These are phyloP conservation scores for Talaromyces nanjingensis DNA, from an alignment of 495 filamentous ascomycete species.

Conservation along the genomic window DNA sequence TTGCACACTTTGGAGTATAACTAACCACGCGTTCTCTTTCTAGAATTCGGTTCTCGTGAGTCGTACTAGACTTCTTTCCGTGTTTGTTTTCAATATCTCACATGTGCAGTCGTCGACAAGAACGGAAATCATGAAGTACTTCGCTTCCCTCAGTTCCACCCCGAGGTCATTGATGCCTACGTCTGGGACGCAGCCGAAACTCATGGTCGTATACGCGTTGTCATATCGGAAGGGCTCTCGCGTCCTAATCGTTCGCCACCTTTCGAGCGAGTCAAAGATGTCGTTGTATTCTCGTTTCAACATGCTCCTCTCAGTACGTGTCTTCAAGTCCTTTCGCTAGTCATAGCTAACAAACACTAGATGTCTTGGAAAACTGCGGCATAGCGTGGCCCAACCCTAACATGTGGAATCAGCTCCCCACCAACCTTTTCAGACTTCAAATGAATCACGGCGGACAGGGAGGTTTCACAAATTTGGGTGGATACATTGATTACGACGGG, in stretches of 20 bases:
- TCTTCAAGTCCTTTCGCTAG: background rate
- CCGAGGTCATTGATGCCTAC: slow-evolving; percentile 60
- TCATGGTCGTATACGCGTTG: slow-evolving; percentile 66
- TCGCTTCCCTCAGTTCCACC: slow-evolving; percentile 68
- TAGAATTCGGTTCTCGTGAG: slow-evolving; percentile 23
- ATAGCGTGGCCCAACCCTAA: slow-evolving; percentile 76
- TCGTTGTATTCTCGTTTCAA: slow-evolving; percentile 77
- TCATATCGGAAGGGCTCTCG: slow-evolving; percentile 68
- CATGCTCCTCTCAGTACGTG: slow-evolving; percentile 71
- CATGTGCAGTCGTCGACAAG: slow-evolving; percentile 48
- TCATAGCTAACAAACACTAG: slow-evolving; percentile 32
- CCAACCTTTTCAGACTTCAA: slow-evolving; percentile 29
- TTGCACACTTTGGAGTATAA: background rate
- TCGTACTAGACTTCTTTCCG: background rate
- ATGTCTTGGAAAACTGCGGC: slow-evolving; percentile 65
- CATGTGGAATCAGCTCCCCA: slow-evolving; percentile 57
- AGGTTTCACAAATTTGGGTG: background rate
- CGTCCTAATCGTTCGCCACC: slow-evolving; percentile 38
- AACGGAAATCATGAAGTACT: slow-evolving; percentile 55
- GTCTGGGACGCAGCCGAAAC: slow-evolving; percentile 69
- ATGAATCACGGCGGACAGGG: slow-evolving; percentile 15
- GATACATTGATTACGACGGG: slow-evolving; percentile 11
- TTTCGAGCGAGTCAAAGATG: slow-evolving; percentile 65
- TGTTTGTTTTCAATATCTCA: background rate
- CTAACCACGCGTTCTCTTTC: background rate